phyloP scores from a whole-genome alignment of 2,329 filamentous ascomycete species.

The Colletotrichum tofieldiae region DNA sequence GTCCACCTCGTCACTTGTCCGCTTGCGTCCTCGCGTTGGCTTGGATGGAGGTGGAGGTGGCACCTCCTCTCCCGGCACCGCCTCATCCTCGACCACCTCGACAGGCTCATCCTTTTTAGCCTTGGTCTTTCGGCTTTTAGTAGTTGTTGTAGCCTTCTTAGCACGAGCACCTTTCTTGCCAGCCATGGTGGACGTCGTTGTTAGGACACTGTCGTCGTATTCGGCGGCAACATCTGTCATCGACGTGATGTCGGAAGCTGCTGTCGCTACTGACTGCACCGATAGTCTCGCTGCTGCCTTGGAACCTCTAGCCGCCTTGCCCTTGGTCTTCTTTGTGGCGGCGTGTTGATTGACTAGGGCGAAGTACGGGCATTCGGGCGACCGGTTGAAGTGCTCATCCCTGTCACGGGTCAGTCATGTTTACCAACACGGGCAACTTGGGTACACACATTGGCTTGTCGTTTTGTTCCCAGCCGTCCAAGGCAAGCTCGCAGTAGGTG shows the following conservation, averaged over 20 bases:
- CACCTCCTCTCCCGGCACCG: conserved; percentile 53
- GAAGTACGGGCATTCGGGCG: conserved; percentile 88
- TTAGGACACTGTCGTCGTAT: conserved; percentile 73
- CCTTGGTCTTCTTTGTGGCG: conserved; percentile 70
- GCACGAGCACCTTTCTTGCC: conserved; percentile 65
- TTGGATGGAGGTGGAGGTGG: conserved; percentile 56
- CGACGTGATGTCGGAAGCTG: conserved; percentile 65
- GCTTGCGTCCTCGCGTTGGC: conserved; percentile 71
- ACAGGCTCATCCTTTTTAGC: conserved; percentile 68
- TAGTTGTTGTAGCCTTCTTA: conserved; percentile 68
- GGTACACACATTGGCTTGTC: conserved; percentile 86
- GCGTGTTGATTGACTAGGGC: conserved; percentile 72
- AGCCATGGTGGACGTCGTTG: conserved; percentile 72
- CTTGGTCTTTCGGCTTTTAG: conserved; percentile 68
- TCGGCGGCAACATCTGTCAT: conserved; percentile 64
- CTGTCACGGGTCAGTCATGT: conserved; percentile 58
- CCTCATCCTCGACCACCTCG: conserved; percentile 56
- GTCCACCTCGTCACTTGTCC: conserved; percentile 73
- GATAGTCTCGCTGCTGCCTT: conserved; percentile 77
- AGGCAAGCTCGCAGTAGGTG: conserved; percentile 88
- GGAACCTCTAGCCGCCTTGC: conserved; percentile 72
- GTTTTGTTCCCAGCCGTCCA: conserved; percentile 95
- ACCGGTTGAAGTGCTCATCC: conserved; percentile 88
- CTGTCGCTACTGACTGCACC: conserved; percentile 69
- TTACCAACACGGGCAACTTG: background rate